Evolutionary conservation across 2,329 filamentous ascomycete species (phyloP).

Genomic region (Neonectria faginata): DNA sequence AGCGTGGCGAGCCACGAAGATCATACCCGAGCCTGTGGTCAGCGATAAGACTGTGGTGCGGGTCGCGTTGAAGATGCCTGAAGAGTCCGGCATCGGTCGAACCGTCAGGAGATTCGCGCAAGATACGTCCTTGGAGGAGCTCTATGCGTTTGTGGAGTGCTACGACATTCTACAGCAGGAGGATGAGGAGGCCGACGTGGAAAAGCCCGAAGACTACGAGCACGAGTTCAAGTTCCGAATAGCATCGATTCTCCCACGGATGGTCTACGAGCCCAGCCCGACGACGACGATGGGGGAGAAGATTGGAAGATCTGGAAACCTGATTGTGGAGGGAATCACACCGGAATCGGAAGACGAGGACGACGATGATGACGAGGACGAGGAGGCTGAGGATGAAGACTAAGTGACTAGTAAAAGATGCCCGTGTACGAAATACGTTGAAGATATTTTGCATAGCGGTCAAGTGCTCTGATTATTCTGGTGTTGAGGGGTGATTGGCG

Average conservation of each 20-base stretch:
- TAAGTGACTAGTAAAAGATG: constrained; percentile 30
- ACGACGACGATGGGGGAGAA: constrained; percentile 75
- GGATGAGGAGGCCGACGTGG: constrained; percentile 36
- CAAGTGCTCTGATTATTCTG: constrained; percentile 20
- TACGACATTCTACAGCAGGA: constrained; percentile 71
- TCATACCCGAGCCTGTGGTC: constrained; percentile 75
- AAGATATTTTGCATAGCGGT: constrained; percentile 32
- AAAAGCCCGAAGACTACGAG: constrained; percentile 74
- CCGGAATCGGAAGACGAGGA: constrained; percentile 51
- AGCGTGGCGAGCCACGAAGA: constrained; percentile 77
- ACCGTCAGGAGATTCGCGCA: constrained; percentile 80
- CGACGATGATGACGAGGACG: constrained; percentile 43
- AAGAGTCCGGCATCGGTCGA: constrained; percentile 72
- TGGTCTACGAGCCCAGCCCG: constrained; percentile 78
- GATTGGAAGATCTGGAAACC: constrained; percentile 85
- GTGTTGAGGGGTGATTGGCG: constrained; percentile 17
- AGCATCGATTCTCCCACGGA: constrained; percentile 85
- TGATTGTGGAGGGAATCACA: constrained; percentile 80
- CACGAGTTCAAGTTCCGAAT: constrained; percentile 89
- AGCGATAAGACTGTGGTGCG: constrained; percentile 77
- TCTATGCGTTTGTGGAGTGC: constrained; percentile 97
- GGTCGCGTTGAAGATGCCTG: constrained; percentile 74
- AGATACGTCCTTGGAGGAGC: constrained; percentile 81
- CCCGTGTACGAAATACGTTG: constrained; percentile 11
- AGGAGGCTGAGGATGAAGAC: constrained; percentile 37